Conservation (phyloP, 2,329 filamentous ascomycete genomes). For the Xylariaceae sp. region DNA sequence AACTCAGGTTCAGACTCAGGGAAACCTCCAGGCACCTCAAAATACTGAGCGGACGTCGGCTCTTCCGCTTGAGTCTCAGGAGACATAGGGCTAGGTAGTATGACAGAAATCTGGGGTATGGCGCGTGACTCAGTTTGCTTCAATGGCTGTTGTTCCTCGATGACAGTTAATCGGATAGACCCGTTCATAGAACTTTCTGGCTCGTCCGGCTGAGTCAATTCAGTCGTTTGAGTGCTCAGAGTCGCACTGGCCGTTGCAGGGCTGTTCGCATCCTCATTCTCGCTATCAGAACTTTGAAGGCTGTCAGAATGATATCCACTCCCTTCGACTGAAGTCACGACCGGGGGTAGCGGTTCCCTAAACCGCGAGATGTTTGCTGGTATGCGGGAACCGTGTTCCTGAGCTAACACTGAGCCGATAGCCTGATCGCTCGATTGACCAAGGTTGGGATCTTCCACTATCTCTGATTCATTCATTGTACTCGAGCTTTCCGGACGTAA, state of each 20-base stretch:
- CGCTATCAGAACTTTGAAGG: conserved; percentile 40
- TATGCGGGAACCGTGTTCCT: conserved; percentile 53
- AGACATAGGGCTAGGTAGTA: conserved; percentile 41
- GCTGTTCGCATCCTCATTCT: conserved; percentile 31
- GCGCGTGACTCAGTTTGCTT: conserved; percentile 7
- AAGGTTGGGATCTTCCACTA: conserved; percentile 35
- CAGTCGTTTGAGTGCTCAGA: conserved; percentile 21
- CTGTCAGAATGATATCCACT: conserved; percentile 63
- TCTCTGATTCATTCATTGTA: conserved; percentile 21
- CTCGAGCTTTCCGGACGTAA: conserved; percentile 24
- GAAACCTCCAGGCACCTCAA: conserved; percentile 60
- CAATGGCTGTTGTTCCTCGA: conserved; percentile 16
- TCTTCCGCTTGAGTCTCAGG: conserved; percentile 12
- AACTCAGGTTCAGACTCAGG: conserved; percentile 38
- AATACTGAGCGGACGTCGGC: conserved; percentile 32
- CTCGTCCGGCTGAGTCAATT: conserved; percentile 21
- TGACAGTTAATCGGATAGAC: background rate
- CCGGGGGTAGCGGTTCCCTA: conserved; percentile 65
- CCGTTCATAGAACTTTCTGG: conserved; percentile 13
- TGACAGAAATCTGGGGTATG: conserved; percentile 46
- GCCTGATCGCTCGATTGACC: conserved; percentile 59
- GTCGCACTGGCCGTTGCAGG: conserved; percentile 16
- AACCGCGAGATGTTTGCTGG: conserved; percentile 56
- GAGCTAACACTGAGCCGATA: conserved; percentile 53
- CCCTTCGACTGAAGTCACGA: conserved; percentile 68